Percentiles rank a stretch among this genome's conserved stretches.
phyloP scores from a whole-genome alignment of 257 asterid genomes.

The Solanum chiquidenum region DNA sequence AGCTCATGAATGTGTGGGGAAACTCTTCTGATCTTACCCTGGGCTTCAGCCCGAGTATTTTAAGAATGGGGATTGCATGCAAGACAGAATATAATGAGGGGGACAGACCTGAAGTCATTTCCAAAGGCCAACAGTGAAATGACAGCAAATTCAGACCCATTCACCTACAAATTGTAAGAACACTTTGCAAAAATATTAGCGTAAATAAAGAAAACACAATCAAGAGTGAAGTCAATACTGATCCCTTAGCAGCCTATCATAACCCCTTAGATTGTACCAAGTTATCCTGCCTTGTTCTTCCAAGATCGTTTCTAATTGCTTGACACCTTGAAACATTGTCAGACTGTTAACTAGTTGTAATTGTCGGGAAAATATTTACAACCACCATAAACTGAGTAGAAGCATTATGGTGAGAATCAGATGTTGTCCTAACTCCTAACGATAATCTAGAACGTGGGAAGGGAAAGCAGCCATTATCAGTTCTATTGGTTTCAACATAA shows the following conservation, averaged over 20 bases:
- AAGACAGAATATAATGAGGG: conserved; percentile 5
- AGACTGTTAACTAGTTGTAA: neutral
- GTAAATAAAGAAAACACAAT: neutral
- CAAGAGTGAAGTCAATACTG: neutral
- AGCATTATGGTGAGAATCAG: neutral
- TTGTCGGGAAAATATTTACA: neutral
- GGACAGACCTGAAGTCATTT: conserved; percentile 62
- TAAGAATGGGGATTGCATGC: neutral
- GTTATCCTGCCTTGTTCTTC: neutral
- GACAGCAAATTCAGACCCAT: conserved; percentile 71
- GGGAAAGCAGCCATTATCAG: neutral
- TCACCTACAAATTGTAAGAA: conserved; percentile 36
- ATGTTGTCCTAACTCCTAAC: neutral
- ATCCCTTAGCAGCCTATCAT: neutral
- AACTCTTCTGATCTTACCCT: neutral
- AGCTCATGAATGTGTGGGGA: neutral
- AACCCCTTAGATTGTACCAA: neutral
- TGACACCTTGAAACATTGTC: neutral
- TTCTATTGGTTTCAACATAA: neutral
- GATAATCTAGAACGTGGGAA: neutral
- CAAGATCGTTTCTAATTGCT: neutral
- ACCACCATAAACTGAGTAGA: neutral
- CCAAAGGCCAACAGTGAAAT: conserved; percentile 66
- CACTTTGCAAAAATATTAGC: neutral
- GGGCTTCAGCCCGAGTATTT: neutral